These are phyloP conservation scores for Penicillium nucicola DNA, from an alignment of 495 filamentous ascomycete genomes.

Conservation along the genomic window DNA sequence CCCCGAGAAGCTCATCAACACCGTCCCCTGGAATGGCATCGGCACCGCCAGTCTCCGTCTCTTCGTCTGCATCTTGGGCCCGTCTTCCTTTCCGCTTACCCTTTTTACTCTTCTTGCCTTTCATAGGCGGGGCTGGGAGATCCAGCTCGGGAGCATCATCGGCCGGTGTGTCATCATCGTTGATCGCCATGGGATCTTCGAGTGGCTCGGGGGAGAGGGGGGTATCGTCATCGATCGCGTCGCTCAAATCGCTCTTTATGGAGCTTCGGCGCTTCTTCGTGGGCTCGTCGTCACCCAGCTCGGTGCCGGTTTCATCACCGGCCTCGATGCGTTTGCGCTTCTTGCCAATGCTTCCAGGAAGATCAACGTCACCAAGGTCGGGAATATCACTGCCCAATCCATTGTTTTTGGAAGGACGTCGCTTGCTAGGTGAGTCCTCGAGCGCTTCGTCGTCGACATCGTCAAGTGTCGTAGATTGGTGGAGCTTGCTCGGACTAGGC, in stretches of 20 bases:
- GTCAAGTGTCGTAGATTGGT: constrained; percentile 46
- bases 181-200: constrained; percentile 32
- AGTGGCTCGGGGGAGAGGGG: constrained; percentile 30
- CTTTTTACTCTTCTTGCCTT: constrained; percentile 41
- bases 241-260: constrained; percentile 42
- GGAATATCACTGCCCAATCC: constrained; percentile 26
- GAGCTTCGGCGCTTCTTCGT: constrained; percentile 44
- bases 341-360: constrained; percentile 34
- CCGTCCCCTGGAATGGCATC: constrained; percentile 24
- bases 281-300: constrained; percentile 42
- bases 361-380: constrained; percentile 29
- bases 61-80: constrained; percentile 37
- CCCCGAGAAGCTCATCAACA: constrained; percentile 36
- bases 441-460: constrained; percentile 43
- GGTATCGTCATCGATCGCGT: constrained; percentile 32
- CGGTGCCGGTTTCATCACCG: constrained; percentile 39
- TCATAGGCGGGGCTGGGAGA: constrained; percentile 24
- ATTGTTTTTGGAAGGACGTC: constrained; percentile 30
- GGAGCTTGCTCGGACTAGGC: constrained; percentile 66
- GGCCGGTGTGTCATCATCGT: constrained; percentile 34
- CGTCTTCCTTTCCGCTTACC: constrained; percentile 45
- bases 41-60: constrained; percentile 25
- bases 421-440: constrained; percentile 44
- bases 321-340: constrained; percentile 48
- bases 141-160: constrained; percentile 40